Evolutionary conservation across 2,329 filamentous ascomycete species (phyloP), one percentile per base, ranked within the genome.

Genomic region (Monilinia laxa): DNA sequence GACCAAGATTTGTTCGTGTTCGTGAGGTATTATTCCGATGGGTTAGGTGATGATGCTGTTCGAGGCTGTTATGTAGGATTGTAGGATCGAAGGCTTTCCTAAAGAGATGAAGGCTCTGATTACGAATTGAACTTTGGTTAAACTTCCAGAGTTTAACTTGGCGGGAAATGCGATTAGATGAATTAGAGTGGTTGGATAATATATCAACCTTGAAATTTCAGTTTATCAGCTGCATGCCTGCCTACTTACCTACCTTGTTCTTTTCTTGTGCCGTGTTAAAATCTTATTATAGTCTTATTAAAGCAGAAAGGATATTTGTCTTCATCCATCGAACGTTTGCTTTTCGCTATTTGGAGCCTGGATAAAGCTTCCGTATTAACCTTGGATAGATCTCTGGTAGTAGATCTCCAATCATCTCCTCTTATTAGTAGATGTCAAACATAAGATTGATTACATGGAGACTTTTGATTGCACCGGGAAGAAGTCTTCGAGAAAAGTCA

Each of bases 131-230:
- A 42, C 20, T 58, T 38, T 58, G 56, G 23, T 58, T 28, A 31
- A 31, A 40, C 56, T 59, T 59, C 25, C 56, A 59, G 56, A 14
- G 25, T 18, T 35, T 40, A 59, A 31, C 20, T 45, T 18, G 42
- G 25, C 56, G 56, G 40, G 20, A 59, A 45, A 47, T 23, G 40
- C 42, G 11, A 59, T 47, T 35, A 42, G 47, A 59, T 40, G 42
- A 47, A 47, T 47, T 31, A 10, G 56, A 47, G 18, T 59, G 56
- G 56, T 47, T 49, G 57, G 57, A 49, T 60, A 60, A 60, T 49
- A n/a, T 47, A 20, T 47, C 35, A 64, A 64, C 62, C 62, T 58
- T 64, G 62, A 58, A 56, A 64, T 35, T n/a, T 49, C n/a, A 64
- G 16, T 64, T 64, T 47, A 58, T 64, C 62, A 51, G 62, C 62